Base-by-base conservation (phyloP, 2,329 filamentous ascomycete species). In the Elsinoe batatas region DNA sequence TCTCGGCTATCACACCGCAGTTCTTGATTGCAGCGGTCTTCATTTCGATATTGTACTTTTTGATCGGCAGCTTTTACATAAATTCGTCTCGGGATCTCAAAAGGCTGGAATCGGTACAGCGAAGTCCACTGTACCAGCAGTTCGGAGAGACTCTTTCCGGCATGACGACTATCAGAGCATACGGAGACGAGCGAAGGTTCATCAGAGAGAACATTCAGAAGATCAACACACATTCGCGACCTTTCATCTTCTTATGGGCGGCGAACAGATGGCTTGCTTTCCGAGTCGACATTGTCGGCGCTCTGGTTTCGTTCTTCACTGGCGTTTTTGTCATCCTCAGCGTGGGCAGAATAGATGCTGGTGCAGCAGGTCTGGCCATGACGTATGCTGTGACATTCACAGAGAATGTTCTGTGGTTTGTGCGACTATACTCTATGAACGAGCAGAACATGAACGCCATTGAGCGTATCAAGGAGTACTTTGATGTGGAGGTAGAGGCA, bases 371-470 rank as follows among this genome's bases (percentile, higher is more conserved):
- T 74, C 80, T 98, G 59, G 95, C 93, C 4, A 76, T 98, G 64
- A 95, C 89, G 51, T 98, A 98, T 65, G 93, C 93, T 13, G 88
- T 98, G 62, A 91, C 88, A 1, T 98, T 98, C 65, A 95, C 91
- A 0, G 93, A 98, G 69, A 97, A 95, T 62, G 87, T 98, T 5
- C 74, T 98, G 15, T 98, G 93, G 93, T 83, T 97, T 56, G 91
- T 98, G 30, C 85, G 93, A 46, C 78, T 96, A 12, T 98, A 98
- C 69, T 86, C 91, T 0, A 83, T 88, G 67, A 96, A 97, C 65
- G 93, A 98, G 72, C 93, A 98, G 71, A 97, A 96, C 72, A 97
- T 98, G 93, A 98, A 98, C 72, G 91, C 91, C 2, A 91, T 97
- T 49, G 93, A 98, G 72, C 88, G 93, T 65, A 85, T 98, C 67